Conservation (phyloP, 1,139 yeast species). For the Sugiyamaella castrensis region DNA sequence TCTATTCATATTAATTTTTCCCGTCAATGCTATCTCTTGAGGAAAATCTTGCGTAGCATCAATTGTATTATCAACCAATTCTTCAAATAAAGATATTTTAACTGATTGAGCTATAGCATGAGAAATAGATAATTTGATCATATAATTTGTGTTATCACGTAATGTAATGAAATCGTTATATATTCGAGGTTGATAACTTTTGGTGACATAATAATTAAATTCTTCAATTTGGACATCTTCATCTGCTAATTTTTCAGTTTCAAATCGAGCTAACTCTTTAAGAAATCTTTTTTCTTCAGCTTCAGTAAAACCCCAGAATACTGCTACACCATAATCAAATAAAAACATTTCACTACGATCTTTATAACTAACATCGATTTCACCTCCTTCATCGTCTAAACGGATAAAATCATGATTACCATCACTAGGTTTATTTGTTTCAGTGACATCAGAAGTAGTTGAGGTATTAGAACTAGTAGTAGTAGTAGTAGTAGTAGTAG, state of each 20-base stretch:
- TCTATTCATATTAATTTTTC: slow-evolving; percentile 90
- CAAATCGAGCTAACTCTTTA: slow-evolving; percentile 80
- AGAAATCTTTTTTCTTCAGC: slow-evolving; percentile 82
- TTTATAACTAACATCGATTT: slow-evolving; percentile 74
- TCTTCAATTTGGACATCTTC: slow-evolving; percentile 94
- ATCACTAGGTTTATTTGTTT: not conserved
- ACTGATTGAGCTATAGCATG: slow-evolving; percentile 93
- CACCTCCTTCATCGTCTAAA: slow-evolving; percentile 94
- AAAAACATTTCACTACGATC: slow-evolving; percentile 74
- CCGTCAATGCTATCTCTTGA: slow-evolving; percentile 89
- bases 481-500: slow-evolving; percentile 1
- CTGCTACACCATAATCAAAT: slow-evolving; percentile 93
- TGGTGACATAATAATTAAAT: slow-evolving; percentile 88
- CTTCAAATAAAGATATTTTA: slow-evolving; percentile 91
- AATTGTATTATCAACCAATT: slow-evolving; percentile 90
- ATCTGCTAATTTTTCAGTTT: slow-evolving; percentile 80
- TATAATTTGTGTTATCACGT: slow-evolving; percentile 85
- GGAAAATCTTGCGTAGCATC: slow-evolving; percentile 97
- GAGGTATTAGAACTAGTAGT: not conserved
- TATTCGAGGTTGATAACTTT: slow-evolving; percentile 89
- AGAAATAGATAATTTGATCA: slow-evolving; percentile 83
- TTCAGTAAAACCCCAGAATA: slow-evolving; percentile 89
- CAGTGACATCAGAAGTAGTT: not conserved
- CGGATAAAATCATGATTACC: slow-evolving; percentile 4
- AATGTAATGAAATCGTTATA: slow-evolving; percentile 92